A percentile compares a stretch with the other conserved stretches of the same genome.
phyloP scores from a whole-genome alignment of 352 stramenopile species.

The Pythium phragmitis region DNA sequence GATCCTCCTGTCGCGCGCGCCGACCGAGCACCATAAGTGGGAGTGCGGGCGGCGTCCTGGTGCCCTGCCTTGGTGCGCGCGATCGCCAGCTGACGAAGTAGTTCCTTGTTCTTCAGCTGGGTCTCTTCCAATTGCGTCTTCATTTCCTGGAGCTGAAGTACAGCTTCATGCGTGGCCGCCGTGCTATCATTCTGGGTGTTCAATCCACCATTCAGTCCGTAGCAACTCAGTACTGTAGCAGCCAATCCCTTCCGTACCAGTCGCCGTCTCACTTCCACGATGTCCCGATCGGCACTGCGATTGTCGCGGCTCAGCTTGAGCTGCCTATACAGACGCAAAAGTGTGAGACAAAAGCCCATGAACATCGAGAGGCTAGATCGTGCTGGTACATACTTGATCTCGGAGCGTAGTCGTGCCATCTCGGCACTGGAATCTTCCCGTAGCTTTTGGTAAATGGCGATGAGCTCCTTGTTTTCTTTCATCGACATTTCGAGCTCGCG shows the following conservation, averaged over 20 bases:
- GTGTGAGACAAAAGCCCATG: neutral
- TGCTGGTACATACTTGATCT: conserved; percentile 46
- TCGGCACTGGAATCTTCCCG: conserved; percentile 55
- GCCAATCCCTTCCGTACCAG: conserved; percentile 14
- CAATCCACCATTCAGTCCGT: neutral
- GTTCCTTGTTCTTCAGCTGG: conserved; percentile 74
- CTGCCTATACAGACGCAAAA: conserved; percentile 8
- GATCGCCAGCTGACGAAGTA: conserved; percentile 72
- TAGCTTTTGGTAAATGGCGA: conserved; percentile 69
- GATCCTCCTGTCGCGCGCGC: neutral
- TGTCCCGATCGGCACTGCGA: conserved; percentile 10
- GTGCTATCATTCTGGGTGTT: conserved; percentile 49
- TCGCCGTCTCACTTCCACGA: conserved; percentile 17
- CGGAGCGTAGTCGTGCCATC: conserved; percentile 40
- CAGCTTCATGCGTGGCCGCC: conserved; percentile 47
- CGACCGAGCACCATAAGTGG: neutral
- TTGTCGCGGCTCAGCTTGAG: conserved; percentile 19
- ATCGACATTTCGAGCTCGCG: conserved; percentile 55
- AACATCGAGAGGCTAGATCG: no score
- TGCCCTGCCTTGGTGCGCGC: conserved; percentile 38
- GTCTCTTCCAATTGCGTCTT: conserved; percentile 59
- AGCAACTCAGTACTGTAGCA: neutral
- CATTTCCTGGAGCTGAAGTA: conserved; percentile 56
- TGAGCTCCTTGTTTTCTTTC: conserved; percentile 72
- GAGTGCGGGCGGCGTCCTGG: neutral